Conservation (phyloP, 139 green algal genomes). For the Coelastrella sp. region DNA sequence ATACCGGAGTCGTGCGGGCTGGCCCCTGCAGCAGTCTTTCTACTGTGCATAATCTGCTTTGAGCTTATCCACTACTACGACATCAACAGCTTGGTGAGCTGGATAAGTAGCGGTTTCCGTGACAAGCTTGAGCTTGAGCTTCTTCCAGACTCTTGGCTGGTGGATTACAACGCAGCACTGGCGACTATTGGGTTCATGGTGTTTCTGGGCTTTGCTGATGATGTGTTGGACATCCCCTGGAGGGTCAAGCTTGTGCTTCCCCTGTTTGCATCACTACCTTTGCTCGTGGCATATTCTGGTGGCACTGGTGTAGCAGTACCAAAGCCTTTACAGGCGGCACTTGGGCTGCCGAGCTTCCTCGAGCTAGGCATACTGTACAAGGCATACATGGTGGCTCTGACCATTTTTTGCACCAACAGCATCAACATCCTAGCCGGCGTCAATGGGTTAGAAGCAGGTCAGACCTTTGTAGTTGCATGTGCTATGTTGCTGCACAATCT, state of each 20-base stretch:
- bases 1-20: slow-evolving; percentile 94
- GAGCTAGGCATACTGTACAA: slow-evolving; percentile 94
- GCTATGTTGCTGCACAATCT: slow-evolving; percentile 92
- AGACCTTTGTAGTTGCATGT: slow-evolving; percentile 94
- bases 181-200: slow-evolving; percentile 98
- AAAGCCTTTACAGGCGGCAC: slow-evolving; percentile 74
- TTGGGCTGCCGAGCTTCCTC: slow-evolving; percentile 70
- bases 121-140: slow-evolving; percentile 47
- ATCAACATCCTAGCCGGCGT: slow-evolving; percentile 99
- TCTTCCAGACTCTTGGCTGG: slow-evolving; percentile 84
- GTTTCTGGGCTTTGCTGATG: slow-evolving; percentile 98
- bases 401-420: slow-evolving; percentile 98
- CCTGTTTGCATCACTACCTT: slow-evolving; percentile 88
- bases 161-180: slow-evolving; percentile 99
- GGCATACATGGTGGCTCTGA: slow-evolving; percentile 94
- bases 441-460: slow-evolving; percentile 97
- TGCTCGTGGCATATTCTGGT: slow-evolving; percentile 94
- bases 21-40: slow-evolving; percentile 90
- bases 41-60: slow-evolving; percentile 93
- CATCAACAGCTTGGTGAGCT: slow-evolving; percentile 66
- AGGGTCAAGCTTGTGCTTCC: slow-evolving; percentile 96
- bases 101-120: slow-evolving; percentile 53
- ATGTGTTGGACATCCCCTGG: slow-evolving; percentile 99
- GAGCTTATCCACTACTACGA: slow-evolving; percentile 94
- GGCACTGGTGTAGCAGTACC: slow-evolving; percentile 82